Conservation (phyloP, 2,329 filamentous ascomycete genomes). For the Xylaria sp. region DNA sequence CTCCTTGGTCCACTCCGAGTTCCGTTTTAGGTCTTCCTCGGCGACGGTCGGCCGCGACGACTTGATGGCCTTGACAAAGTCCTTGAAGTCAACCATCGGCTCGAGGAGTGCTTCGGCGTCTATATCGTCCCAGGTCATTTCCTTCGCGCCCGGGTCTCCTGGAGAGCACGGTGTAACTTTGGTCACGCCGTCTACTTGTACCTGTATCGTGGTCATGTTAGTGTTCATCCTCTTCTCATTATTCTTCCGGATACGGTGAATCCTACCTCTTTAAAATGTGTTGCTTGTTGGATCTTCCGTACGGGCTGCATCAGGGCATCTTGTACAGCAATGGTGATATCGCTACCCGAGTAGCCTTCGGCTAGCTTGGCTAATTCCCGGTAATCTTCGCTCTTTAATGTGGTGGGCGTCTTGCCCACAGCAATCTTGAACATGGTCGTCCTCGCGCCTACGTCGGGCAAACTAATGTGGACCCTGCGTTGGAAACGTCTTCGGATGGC, state of each 20-base stretch:
- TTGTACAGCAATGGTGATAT: constrained; percentile 95
- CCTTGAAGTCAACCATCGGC: constrained; percentile 83
- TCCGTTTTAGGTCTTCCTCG: constrained; percentile 79
- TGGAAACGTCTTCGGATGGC: constrained; percentile 97
- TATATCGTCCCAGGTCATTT: constrained; percentile 93
- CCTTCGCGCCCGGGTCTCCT: constrained; percentile 80
- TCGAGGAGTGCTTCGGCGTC: constrained; percentile 84
- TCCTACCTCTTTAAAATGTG: constrained; percentile 90
- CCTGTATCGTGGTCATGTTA: constrained; percentile 51
- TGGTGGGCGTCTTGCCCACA: constrained; percentile 90
- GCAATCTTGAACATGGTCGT: constrained; percentile 95
- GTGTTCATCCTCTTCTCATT: background rate
- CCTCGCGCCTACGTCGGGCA: constrained; percentile 85
- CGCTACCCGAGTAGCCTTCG: constrained; percentile 93
- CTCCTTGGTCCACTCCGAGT: constrained; percentile 92
- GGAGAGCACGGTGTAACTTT: constrained; percentile 92
- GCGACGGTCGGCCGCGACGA: constrained; percentile 89
- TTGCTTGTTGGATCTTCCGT: constrained; percentile 94
- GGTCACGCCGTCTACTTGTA: constrained; percentile 68
- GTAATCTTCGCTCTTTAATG: constrained; percentile 78
- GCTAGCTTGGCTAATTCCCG: constrained; percentile 78
- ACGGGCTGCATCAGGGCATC: constrained; percentile 97
- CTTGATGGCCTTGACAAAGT: constrained; percentile 92
- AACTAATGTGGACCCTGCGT: constrained; percentile 89
- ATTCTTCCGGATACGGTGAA: background rate